Evolutionary conservation across 768 basidiomycete genomes (phyloP).

Genomic region (Phlebiopsis gigantea): DNA sequence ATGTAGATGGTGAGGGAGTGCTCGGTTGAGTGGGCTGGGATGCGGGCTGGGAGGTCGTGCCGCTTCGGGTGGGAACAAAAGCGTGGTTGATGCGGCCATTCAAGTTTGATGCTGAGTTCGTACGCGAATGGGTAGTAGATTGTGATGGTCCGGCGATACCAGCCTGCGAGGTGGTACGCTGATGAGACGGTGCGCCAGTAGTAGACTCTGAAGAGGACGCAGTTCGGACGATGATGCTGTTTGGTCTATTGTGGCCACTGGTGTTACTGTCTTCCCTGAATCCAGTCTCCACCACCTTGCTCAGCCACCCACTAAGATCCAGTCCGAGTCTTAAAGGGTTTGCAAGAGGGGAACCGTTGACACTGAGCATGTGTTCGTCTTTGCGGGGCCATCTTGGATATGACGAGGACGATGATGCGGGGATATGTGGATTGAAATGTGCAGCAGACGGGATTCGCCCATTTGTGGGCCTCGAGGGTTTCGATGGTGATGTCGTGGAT

Average conservation of each 20-base stretch:
- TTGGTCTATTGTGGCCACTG: constrained; percentile 29
- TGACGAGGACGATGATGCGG: constrained; percentile 22
- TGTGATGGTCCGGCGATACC: background rate
- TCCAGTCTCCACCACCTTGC: constrained; percentile 31
- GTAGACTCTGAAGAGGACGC: constrained; percentile 9
- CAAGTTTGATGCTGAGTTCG: constrained; percentile 15
- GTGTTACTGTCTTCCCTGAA: constrained; percentile 18
- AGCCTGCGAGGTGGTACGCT: constrained; percentile 39
- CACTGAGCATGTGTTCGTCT: constrained; percentile 74
- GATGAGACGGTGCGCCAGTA: constrained; percentile 33
- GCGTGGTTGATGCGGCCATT: background rate
- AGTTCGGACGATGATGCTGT: constrained; percentile 34
- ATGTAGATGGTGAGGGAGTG: background rate
- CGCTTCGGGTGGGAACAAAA: background rate
- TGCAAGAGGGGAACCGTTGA: constrained; percentile 78
- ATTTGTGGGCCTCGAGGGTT: constrained; percentile 11
- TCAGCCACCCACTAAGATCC: constrained; percentile 47
- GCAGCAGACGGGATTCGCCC: constrained; percentile 48
- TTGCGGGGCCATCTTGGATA: constrained; percentile 59
- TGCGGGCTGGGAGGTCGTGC: background rate
- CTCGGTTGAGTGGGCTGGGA: background rate
- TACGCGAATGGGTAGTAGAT: constrained; percentile 15
- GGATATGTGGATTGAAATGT: constrained; percentile 70
- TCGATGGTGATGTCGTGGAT: constrained; percentile 16
- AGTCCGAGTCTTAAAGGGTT: constrained; percentile 68